A percentile compares a stretch with the other conserved stretches of the same genome.
Evolutionary conservation across 2,329 filamentous ascomycete species (phyloP).

Genomic region (Beauveria asiatica): DNA sequence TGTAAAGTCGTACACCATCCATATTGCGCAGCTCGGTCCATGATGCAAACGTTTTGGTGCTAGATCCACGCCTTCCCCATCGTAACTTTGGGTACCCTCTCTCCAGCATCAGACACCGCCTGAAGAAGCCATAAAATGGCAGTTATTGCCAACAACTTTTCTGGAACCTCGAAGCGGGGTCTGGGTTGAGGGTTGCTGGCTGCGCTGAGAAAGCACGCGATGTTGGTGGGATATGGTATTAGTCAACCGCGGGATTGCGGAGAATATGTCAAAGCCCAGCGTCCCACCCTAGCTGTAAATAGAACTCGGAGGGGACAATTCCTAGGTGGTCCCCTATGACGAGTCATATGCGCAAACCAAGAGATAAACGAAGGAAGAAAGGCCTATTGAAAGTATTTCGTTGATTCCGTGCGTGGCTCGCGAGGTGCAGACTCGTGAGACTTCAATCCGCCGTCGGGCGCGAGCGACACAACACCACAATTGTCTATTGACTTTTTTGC

Average conservation of each 20-base stretch:
- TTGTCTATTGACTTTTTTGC: not conserved
- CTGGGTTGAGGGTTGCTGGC: not conserved
- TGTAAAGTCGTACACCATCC: not conserved
- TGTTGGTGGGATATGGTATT: constrained; percentile 6
- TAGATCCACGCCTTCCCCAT: not conserved
- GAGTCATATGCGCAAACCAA: too few species aligned
- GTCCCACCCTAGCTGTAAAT: not conserved
- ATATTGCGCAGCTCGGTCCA: not conserved
- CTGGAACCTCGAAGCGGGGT: not conserved
- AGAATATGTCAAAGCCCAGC: not conserved
- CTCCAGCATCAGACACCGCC: not conserved
- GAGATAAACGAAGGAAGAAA: too few species aligned
- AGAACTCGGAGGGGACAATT: too few species aligned
- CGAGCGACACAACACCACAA: not conserved
- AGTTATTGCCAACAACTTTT: not conserved
- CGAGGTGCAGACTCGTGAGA: too few species aligned
- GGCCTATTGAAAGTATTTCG: too few species aligned
- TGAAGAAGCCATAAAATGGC: not conserved
- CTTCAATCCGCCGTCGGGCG: not conserved
- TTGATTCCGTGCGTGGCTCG: too few species aligned
- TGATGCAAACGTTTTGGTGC: not conserved
- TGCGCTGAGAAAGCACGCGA: not conserved
- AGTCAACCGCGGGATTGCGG: not conserved
- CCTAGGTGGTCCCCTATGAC: too few species aligned
- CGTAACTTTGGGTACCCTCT: too few species aligned